Evolutionary conservation across 306 rosid species (phyloP), one percentile per base, ranked within the genome.

Genomic region (Luffa acutangula): DNA sequence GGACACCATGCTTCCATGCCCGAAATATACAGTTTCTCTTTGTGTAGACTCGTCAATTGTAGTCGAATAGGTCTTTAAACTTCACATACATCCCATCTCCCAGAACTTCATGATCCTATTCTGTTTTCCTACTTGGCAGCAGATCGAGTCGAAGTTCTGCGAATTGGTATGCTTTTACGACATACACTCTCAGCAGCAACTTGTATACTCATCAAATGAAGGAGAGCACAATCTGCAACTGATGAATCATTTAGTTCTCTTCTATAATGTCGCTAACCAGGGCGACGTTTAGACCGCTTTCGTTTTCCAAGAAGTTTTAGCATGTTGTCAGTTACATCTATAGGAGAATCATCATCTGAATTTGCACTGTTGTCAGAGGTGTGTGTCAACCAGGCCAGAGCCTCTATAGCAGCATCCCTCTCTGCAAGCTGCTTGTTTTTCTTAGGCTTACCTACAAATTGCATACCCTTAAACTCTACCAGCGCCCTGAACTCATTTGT

Each of bases 401-500:
- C 97, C 85, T 95, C 97, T 79, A 95, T 80, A 62, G 98, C 97
- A 76, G 98, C 97, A 84, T 92, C 97, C 80, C 97, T 91, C 86
- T 95, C 98, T 1, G 98, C 97, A 60, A 92, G 97, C 84, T 92
- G 97, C 85, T 95, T 95, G 87, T 92, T 95, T 86, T 89, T 87
- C 90, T 87, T 92, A 0, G 97, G 97, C 83, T 95, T 95, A 46
- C 98, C 97, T 51, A 95, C 97, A 79, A 95, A 95, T 75, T 95
- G 97, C 98, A 95, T 95, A 63, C 98, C 97, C 87, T 92, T 92
- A 78, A 92, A 95, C 89, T 95, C 98, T 18, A 95, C 97, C 83
- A 95, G 81, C 7, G 97, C 98, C 84, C 98, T 89, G 72, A 92
- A 95, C 84, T 95, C 98, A 69, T 95, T 92, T 52, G 97, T 91